phyloP scores from a whole-genome alignment of 805 yeast genomes.

The Metschnikowia amazonensis region DNA sequence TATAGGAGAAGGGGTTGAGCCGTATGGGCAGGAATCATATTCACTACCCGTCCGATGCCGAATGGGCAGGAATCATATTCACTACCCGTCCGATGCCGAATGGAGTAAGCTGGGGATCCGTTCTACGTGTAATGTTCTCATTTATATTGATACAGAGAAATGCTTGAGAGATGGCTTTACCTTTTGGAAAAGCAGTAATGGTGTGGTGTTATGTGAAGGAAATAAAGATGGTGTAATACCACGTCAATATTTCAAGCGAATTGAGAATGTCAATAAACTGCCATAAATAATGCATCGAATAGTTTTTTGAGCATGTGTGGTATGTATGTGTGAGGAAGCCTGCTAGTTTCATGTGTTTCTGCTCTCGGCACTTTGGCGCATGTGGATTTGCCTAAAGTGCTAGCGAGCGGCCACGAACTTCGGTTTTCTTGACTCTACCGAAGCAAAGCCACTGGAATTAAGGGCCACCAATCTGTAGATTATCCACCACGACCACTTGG shows the following conservation, averaged over 20 bases:
- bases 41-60: slow-evolving; percentile 63
- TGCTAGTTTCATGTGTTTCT: slow-evolving; percentile 1
- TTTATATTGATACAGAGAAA: slow-evolving; percentile 56
- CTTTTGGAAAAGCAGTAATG: slow-evolving; percentile 65
- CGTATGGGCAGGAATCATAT: slow-evolving; percentile 79
- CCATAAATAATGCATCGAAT: neutral
- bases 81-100: slow-evolving; percentile 57
- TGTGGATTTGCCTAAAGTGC: slow-evolving; percentile 1
- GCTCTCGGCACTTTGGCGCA: slow-evolving; percentile 3
- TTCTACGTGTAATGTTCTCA: slow-evolving; percentile 48
- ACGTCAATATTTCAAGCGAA: slow-evolving; percentile 36
- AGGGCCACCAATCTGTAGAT: neutral
- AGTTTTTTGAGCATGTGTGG: neutral
- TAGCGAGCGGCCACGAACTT: slow-evolving; percentile 4
- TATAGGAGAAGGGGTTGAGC: slow-evolving; percentile 57
- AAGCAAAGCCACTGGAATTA: slow-evolving; percentile 1
- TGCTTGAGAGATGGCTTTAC: slow-evolving; percentile 41
- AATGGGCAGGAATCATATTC: slow-evolving; percentile 84
- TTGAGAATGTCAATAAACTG: slow-evolving; percentile 16
- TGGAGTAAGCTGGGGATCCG: slow-evolving; percentile 74
- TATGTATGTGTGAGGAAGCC: neutral
- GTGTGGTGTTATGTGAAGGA: slow-evolving; percentile 70
- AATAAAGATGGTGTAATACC: slow-evolving; percentile 50
- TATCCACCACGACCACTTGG: neutral
- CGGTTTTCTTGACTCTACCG: slow-evolving; percentile 1